phyloP scores from a whole-genome alignment of 495 filamentous ascomycete genomes.

The Alectoria sarmentosa region DNA sequence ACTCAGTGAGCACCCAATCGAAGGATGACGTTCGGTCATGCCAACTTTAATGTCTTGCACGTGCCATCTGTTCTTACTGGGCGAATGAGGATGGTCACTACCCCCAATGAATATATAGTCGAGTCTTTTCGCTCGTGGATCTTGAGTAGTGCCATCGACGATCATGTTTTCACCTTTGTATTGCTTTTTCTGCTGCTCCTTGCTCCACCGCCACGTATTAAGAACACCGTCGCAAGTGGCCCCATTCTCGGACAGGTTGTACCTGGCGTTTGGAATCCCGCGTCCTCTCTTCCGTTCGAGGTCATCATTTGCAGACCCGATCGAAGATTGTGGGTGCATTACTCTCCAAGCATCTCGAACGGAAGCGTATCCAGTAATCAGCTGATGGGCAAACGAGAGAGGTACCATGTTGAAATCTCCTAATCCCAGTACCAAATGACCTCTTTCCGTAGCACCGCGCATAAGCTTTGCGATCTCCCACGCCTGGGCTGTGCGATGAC shows the following conservation, averaged over 20 bases:
- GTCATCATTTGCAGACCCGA: conserved; percentile 59
- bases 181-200: conserved; percentile 51
- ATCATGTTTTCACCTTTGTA: conserved; percentile 48
- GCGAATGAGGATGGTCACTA: conserved; percentile 30
- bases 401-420: conserved; percentile 97
- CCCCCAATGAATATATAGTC: conserved; percentile 85
- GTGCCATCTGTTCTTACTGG: conserved; percentile 44
- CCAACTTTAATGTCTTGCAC: conserved; percentile 62
- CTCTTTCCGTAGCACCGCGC: conserved; percentile 73
- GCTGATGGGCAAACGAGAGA: conserved; percentile 72
- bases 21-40: conserved; percentile 79
- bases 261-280: conserved; percentile 59
- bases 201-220: conserved; percentile 92
- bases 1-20: conserved; percentile 73
- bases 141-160: conserved; percentile 52
- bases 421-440: conserved; percentile 74
- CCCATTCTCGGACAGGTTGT: conserved; percentile 73
- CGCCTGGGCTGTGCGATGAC: conserved; percentile 88
- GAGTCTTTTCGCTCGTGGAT: conserved; percentile 74
- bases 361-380: conserved; percentile 72
- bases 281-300: conserved; percentile 46
- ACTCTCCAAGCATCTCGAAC: conserved; percentile 78
- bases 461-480: conserved; percentile 95
- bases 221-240: conserved; percentile 77
- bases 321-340: conserved; percentile 69